Percentiles rank a stretch among this genome's conserved stretches.
phyloP scores from a whole-genome alignment of 768 basidiomycete genomes.

The Hygrophoropsis aurantiaca region DNA sequence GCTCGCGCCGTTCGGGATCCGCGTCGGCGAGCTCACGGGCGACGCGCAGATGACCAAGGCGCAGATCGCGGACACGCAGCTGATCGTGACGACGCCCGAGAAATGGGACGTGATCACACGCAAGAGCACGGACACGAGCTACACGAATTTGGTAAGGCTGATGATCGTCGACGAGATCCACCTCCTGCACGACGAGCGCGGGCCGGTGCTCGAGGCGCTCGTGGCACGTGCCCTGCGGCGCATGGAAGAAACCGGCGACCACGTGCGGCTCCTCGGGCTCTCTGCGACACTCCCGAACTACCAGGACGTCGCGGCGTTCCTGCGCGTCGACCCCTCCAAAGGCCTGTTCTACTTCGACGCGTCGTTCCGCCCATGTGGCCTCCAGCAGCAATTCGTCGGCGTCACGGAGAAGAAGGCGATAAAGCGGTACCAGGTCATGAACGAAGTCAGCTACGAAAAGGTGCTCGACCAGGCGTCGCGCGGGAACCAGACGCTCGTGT shows the following conservation, averaged over 20 bases:
- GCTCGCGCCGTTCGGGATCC: slow-evolving; percentile 69
- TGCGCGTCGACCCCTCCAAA: slow-evolving; percentile 88
- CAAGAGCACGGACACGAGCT: slow-evolving; percentile 94
- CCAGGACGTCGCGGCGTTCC: slow-evolving; percentile 95
- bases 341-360: slow-evolving; percentile 98
- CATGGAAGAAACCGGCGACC: slow-evolving; percentile 93
- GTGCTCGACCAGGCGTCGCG: slow-evolving; percentile 89
- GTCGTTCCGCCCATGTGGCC: slow-evolving; percentile 88
- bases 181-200: slow-evolving; percentile 94
- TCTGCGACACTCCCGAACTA: slow-evolving; percentile 99
- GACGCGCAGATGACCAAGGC: slow-evolving; percentile 98
- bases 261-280: slow-evolving; percentile 91
- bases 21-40: slow-evolving; percentile 93
- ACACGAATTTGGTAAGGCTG: slow-evolving; percentile 94
- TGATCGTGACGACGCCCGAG: slow-evolving; percentile 98
- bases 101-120: slow-evolving; percentile 99
- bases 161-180: slow-evolving; percentile 99
- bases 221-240: slow-evolving; percentile 86
- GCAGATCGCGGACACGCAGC: slow-evolving; percentile 94
- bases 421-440: slow-evolving; percentile 96
- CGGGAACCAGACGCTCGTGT: slow-evolving; percentile 92
- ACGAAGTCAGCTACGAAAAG: slow-evolving; percentile 99
- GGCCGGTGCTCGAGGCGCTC: slow-evolving; percentile 92
- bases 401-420: slow-evolving; percentile 99
- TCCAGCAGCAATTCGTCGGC: slow-evolving; percentile 96